These are phyloP conservation scores for Rhizopogon sp. DNA, from an alignment of 768 basidiomycete genomes.

Conservation along the genomic window DNA sequence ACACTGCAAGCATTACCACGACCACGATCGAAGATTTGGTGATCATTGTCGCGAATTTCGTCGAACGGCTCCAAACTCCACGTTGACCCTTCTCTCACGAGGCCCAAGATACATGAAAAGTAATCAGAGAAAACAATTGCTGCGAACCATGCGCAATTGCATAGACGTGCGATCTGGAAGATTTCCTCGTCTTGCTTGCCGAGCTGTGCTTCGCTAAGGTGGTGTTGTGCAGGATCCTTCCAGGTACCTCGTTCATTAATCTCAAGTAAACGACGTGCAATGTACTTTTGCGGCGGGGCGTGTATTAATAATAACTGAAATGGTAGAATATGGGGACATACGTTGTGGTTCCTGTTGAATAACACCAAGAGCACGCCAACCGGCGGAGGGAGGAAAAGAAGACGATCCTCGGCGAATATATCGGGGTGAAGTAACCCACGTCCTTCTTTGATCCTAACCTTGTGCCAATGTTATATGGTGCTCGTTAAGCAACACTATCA, in stretches of 20 bases:
- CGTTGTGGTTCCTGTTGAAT: slow-evolving; percentile 87
- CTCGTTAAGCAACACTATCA: slow-evolving; percentile 16
- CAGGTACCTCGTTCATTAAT: slow-evolving; percentile 75
- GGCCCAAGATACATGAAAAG: slow-evolving; percentile 75
- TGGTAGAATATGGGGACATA: slow-evolving; percentile 28
- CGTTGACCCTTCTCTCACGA: slow-evolving; percentile 65
- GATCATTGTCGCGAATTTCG: slow-evolving; percentile 61
- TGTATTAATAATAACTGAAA: neutral
- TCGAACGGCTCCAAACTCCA: slow-evolving; percentile 79
- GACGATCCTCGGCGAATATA: slow-evolving; percentile 71
- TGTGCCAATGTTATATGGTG: slow-evolving; percentile 1
- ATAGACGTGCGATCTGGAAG: slow-evolving; percentile 76
- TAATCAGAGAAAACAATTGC: slow-evolving; percentile 77
- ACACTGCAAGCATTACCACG: slow-evolving; percentile 80
- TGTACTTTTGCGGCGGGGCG: slow-evolving; percentile 46
- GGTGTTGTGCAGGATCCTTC: slow-evolving; percentile 46
- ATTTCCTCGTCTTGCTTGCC: slow-evolving; percentile 61
- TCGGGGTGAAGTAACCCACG: slow-evolving; percentile 68
- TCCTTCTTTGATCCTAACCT: slow-evolving; percentile 46
- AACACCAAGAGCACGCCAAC: slow-evolving; percentile 68
- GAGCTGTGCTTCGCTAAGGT: slow-evolving; percentile 28
- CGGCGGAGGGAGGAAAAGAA: slow-evolving; percentile 73
- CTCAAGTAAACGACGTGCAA: slow-evolving; percentile 68
- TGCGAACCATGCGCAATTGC: slow-evolving; percentile 81
- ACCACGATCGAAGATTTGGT: slow-evolving; percentile 69